These are phyloP conservation scores for Hymenotorrendiella dingleyae DNA, from an alignment of 2,329 filamentous ascomycete genomes.

Conservation along the genomic window DNA sequence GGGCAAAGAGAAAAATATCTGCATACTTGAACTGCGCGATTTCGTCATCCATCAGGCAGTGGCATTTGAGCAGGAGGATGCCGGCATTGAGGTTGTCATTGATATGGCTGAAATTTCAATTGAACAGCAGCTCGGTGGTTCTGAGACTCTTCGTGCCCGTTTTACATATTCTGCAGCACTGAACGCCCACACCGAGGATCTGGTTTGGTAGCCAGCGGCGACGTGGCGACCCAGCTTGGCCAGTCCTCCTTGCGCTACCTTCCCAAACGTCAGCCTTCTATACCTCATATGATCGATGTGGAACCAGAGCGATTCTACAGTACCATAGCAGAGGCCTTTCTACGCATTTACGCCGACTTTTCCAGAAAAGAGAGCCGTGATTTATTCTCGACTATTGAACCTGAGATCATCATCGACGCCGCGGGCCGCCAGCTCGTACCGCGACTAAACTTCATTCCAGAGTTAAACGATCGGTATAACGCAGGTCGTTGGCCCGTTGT, in stretches of 20 bases:
- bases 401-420: too few species aligned
- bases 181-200: background rate
- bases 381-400: too few species aligned
- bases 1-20: background rate
- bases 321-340: too few species aligned
- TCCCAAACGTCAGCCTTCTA: background rate
- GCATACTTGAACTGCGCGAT: slow-evolving; percentile 11
- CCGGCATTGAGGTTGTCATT: slow-evolving; percentile 4
- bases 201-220: background rate
- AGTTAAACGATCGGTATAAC: too few species aligned
- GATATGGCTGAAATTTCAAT: background rate
- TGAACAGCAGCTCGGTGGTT: too few species aligned
- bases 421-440: too few species aligned
- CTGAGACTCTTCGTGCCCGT: background rate
- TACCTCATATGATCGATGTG: background rate
- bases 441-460: too few species aligned
- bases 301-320: background rate
- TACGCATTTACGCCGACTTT: too few species aligned
- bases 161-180: background rate
- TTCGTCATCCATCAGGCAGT: slow-evolving; percentile 11
- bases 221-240: background rate
- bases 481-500: too few species aligned
- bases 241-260: background rate
- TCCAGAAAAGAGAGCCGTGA: too few species aligned
- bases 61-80: slow-evolving; percentile 7